Evolutionary conservation across 495 filamentous ascomycete genomes (phyloP), one percentile per base, ranked within the genome.

Genomic region (Neurospora sp.): DNA sequence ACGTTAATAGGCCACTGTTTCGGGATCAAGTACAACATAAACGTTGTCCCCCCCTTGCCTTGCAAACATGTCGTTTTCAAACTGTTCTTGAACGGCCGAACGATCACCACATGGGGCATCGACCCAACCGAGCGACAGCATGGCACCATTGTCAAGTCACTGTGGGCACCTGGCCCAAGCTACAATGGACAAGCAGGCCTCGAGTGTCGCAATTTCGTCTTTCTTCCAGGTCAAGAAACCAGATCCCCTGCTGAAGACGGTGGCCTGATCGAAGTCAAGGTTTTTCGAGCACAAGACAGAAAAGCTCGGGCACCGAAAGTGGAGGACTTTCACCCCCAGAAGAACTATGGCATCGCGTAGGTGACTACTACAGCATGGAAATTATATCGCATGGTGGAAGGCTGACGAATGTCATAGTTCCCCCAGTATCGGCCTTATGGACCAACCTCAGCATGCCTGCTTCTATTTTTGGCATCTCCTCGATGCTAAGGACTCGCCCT

Each of bases 251-350:
- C 84, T 38, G 81, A 83, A 44, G 84, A 87, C 71, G 86, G 87
- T 40, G 87, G 87, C 27, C 71, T 87, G 7, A 86, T 88, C 46
- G 85, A 88, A 73, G 75, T 88, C 10, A 81, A 81, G 41, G 85
- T 81, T 14, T 88, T 85, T 73, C 82, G 87, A 39, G 84, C 85
- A 2, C 79, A 76, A 46, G 80, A 76, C 70, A 80, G 82, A 72
- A 78, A 73, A 40, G 72, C 73, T 73, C 80, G 73, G 40, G 78
- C 83, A 10, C 79, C 80, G 40, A 74, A 74, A 20, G 66, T 85
- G 40, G 73, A 81, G 14, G 71, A 80, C 27, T 86, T 81, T 74
- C 78, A 78, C 20, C 73, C 76, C 42, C 81, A 81, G 41, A 78
- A 82, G n/a, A 81, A 79, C 18, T 84, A 83, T 75, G 84, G 86